Base-by-base conservation (phyloP, 495 filamentous ascomycete genomes). In the Neurospora cerealis region DNA sequence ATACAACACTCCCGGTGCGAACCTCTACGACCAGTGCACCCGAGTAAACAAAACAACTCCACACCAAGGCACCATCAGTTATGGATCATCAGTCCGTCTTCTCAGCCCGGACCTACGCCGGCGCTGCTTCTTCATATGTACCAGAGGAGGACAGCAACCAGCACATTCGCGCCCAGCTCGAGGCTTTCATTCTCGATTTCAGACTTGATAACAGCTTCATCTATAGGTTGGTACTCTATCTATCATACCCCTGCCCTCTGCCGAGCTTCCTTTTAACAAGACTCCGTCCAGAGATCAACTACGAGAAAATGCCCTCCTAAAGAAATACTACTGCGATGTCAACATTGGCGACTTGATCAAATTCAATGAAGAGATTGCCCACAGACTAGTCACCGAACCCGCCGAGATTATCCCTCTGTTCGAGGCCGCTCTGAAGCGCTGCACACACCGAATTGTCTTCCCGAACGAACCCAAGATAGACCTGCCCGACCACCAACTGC, bases 281-380 rank as follows among this genome's bases (percentile, higher is more conserved):
- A 66, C 13, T 8, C 28, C 28, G 6, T 71, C 38, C 77, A 97
- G 96, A 85, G 96, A 99, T 78, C 96, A 97, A 85, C 88, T 99
- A 73, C 90, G 94, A 74, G 95, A 98, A 78, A 98, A 99, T 84
- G 95, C 94, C 39, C 88, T 99, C 0, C 89, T 97, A 15, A 97
- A 97, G 80, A 93, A 95, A 78, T 98, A 95, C 83, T 97, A 91
- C 83, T 98, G 96, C 84, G 96, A 99, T 82, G 91, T 99, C 75
- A 95, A 99, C 81, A 93, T 99, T 76, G 93, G 93, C 42, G 96
- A 99, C 81, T 85, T 99, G 46, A 97, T 97, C 81, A 96, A 92
- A 70, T 98, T 94, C 84, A 96, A 98, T 77, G 96, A 98, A 82
- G 94, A 98, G 79, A 87, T 99, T 72, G 96, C 95, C 42, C 93